phyloP scores from a whole-genome alignment of 352 stramenopile genomes.

The Globisporangium paddicum region DNA sequence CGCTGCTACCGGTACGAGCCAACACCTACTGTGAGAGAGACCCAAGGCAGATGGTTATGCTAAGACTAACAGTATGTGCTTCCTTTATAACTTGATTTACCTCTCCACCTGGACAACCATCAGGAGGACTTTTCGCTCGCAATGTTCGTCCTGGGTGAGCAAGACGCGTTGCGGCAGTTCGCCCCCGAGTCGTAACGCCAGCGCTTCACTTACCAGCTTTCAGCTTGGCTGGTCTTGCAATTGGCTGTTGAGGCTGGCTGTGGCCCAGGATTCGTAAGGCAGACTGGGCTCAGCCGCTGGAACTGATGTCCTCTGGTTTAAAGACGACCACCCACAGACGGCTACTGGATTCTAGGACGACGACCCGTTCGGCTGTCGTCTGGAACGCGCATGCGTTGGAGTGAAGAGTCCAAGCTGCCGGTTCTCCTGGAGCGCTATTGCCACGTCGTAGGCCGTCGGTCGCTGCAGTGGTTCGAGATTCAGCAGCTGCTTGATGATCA shows the following conservation, averaged over 20 bases:
- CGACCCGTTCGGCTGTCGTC: neutral
- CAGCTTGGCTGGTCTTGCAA: neutral
- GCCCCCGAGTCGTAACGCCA: neutral
- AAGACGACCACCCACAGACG: no score
- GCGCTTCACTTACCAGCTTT: no score
- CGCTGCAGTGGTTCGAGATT: conserved; percentile 62
- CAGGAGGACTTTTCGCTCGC: conserved; percentile 66
- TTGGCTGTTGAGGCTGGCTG: neutral
- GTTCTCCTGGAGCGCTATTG: conserved; percentile 64
- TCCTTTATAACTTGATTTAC: neutral
- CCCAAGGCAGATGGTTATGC: neutral
- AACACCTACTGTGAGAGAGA: neutral
- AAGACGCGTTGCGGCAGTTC: conserved; percentile 35
- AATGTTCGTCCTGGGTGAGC: conserved; percentile 59
- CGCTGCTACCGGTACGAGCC: conserved; percentile 43
- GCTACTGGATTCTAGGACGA: neutral
- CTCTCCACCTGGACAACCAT: neutral
- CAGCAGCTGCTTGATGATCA: conserved; percentile 75
- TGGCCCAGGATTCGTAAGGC: neutral
- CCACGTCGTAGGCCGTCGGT: conserved; percentile 69
- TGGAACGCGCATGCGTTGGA: conserved; percentile 12
- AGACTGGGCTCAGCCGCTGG: no score
- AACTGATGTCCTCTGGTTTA: no score
- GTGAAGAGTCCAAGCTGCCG: conserved; percentile 51
- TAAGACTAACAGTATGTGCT: neutral